phyloP scores from a whole-genome alignment of 371 early-diverging fungal species.

The Cokeromyces recurvatus region DNA sequence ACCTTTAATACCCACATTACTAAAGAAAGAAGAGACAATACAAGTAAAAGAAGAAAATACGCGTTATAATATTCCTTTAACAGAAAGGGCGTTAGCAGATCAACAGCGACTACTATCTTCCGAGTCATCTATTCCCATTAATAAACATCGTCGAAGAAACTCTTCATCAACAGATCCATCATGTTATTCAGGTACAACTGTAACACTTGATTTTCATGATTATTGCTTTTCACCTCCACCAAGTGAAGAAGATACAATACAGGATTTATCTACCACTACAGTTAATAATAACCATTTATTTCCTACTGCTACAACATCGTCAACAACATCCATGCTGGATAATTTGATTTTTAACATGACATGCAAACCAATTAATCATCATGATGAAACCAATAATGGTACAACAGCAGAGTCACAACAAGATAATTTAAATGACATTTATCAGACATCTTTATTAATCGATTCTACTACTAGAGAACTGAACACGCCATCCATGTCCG shows the following conservation, averaged over 20 bases:
- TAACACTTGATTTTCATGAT: conserved; percentile 41
- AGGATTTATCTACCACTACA: conserved; percentile 5
- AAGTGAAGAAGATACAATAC: too few species aligned
- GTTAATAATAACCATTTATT: conserved; percentile 7
- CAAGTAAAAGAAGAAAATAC: not conserved
- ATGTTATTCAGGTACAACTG: conserved; percentile 38
- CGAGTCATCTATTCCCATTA: too few species aligned
- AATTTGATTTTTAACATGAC: too few species aligned
- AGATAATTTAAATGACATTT: too few species aligned
- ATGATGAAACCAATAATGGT: too few species aligned
- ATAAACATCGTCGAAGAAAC: not conserved
- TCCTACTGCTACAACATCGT: not conserved
- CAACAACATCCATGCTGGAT: not conserved
- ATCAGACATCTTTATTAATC: too few species aligned
- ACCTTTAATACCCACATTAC: conserved; percentile 27
- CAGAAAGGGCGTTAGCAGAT: conserved; percentile 16
- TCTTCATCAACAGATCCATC: conserved; percentile 12
- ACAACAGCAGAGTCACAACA: too few species aligned
- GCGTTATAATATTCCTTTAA: conserved; percentile 5
- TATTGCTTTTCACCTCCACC: conserved; percentile 41
- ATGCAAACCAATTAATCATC: too few species aligned
- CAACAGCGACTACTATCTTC: conserved; percentile 14
- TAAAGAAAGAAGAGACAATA: not conserved
- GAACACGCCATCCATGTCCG: too few species aligned
- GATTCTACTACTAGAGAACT: too few species aligned